These are phyloP conservation scores for Ceratobasidium sp. DNA, from an alignment of 1,284 basidiomycete genomes.

Conservation along the genomic window DNA sequence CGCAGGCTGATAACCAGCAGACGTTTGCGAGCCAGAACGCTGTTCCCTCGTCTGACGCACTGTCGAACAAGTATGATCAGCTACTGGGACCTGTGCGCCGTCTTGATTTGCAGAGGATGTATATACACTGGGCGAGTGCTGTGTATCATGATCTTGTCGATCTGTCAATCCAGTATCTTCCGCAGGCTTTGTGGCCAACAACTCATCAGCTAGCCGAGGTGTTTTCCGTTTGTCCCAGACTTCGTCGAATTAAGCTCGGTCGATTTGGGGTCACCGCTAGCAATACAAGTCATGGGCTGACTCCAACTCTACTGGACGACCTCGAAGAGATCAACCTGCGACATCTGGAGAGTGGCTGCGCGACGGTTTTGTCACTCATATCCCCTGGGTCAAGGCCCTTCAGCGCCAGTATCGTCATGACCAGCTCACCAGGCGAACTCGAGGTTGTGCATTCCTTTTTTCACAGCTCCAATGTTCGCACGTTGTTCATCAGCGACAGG, in stretches of 20 bases:
- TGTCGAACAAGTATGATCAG: background rate
- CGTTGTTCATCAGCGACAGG: background rate
- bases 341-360: background rate
- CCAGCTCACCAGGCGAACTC: background rate
- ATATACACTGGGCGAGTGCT: background rate
- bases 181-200: background rate
- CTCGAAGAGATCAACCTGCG: slow-evolving; percentile 4
- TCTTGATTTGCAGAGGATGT: background rate
- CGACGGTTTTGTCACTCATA: background rate
- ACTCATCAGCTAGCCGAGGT: background rate
- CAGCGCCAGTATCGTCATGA: background rate
- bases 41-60: background rate
- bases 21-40: background rate
- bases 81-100: background rate
- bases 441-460: slow-evolving; percentile 6
- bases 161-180: background rate
- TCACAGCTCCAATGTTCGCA: background rate
- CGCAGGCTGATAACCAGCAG: background rate
- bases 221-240: background rate
- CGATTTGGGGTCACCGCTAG: background rate
- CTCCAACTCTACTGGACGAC: background rate
- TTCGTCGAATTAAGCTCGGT: background rate
- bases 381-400: background rate
- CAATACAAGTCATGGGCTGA: too few relatives aligned
- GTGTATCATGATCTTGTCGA: background rate